Evolutionary conservation across 2,329 filamentous ascomycete species (phyloP).

Genomic region (Aspergillus costaricaensis): DNA sequence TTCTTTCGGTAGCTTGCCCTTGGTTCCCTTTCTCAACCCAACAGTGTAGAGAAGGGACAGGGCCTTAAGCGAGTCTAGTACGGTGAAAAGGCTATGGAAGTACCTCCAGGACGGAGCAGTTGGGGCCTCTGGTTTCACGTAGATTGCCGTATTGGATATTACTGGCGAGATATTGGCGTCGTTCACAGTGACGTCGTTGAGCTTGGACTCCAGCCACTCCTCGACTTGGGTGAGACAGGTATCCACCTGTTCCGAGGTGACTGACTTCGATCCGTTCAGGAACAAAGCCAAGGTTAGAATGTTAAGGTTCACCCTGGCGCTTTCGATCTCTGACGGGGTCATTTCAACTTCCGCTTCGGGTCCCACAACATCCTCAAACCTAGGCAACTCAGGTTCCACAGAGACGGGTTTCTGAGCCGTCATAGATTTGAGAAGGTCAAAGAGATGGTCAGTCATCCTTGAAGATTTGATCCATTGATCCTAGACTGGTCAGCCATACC

Average conservation of each 20-base stretch:
- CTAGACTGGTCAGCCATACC: conserved; percentile 31
- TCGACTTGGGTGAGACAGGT: conserved; percentile 32
- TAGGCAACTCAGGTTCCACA: conserved; percentile 29
- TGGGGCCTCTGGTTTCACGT: conserved; percentile 25
- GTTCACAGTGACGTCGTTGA: conserved; percentile 23
- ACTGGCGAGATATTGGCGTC: conserved; percentile 24
- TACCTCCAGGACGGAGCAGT: conserved; percentile 45
- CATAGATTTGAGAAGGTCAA: conserved; percentile 36
- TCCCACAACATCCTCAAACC: conserved; percentile 27
- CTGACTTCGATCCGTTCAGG: conserved; percentile 37
- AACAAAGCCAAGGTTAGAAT: conserved; percentile 37
- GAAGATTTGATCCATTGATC: conserved; percentile 39
- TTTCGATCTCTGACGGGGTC: conserved; percentile 38
- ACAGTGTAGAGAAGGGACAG: conserved; percentile 36
- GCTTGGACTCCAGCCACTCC: conserved; percentile 34
- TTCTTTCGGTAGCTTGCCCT: conserved; percentile 38
- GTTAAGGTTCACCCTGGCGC: conserved; percentile 34
- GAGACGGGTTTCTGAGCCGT: conserved; percentile 35
- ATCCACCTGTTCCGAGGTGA: conserved; percentile 33
- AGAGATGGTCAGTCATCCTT: conserved; percentile 38
- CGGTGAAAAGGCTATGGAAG: conserved; percentile 40
- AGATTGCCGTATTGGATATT: conserved; percentile 29
- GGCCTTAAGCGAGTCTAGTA: conserved; percentile 46
- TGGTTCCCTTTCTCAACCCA: conserved; percentile 35
- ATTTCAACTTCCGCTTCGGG: conserved; percentile 34